phyloP scores from a whole-genome alignment of 495 filamentous ascomycete species.

The Aspergillus sclerotiicarbonarius region DNA sequence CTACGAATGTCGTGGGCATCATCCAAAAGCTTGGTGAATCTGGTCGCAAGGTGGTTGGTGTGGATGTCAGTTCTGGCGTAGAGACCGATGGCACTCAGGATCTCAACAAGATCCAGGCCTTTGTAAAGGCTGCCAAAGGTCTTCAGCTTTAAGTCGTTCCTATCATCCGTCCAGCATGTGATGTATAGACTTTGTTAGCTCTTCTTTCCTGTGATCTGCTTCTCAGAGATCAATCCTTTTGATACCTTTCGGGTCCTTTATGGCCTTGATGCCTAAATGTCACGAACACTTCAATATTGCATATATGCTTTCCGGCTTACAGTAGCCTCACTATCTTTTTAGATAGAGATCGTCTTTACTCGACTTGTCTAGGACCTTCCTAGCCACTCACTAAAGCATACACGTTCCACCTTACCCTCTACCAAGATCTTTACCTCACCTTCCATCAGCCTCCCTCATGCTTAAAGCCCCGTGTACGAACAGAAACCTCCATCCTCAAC shows the following conservation, averaged over 20 bases:
- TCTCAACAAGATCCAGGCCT: slow-evolving; percentile 75
- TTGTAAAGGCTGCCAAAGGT: slow-evolving; percentile 71
- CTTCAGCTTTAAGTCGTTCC: slow-evolving; percentile 17
- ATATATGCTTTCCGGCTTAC: background rate
- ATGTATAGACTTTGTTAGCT: background rate
- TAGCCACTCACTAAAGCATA: background rate
- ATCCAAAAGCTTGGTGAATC: slow-evolving; percentile 56
- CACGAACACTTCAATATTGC: background rate
- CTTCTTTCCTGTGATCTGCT: slow-evolving; percentile 5
- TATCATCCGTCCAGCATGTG: background rate
- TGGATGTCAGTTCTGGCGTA: slow-evolving; percentile 94
- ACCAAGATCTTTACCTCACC: no score
- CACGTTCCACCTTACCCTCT: no score
- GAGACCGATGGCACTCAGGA: slow-evolving; percentile 82
- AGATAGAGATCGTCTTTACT: background rate
- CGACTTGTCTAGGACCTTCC: background rate
- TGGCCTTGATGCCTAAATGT: background rate
- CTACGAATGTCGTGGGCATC: slow-evolving; percentile 67
- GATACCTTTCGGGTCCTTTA: background rate
- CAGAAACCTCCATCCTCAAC: background rate
- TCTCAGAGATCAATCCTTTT: slow-evolving; percentile 4
- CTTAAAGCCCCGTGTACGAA: no score
- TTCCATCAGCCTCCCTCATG: no score
- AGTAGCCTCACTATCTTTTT: background rate
- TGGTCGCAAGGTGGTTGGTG: slow-evolving; percentile 63